Percentiles rank a stretch among this genome's conserved stretches.
Conservation (phyloP, 371 early-diverging fungal species). For the Rhizopus delemar region DNA sequence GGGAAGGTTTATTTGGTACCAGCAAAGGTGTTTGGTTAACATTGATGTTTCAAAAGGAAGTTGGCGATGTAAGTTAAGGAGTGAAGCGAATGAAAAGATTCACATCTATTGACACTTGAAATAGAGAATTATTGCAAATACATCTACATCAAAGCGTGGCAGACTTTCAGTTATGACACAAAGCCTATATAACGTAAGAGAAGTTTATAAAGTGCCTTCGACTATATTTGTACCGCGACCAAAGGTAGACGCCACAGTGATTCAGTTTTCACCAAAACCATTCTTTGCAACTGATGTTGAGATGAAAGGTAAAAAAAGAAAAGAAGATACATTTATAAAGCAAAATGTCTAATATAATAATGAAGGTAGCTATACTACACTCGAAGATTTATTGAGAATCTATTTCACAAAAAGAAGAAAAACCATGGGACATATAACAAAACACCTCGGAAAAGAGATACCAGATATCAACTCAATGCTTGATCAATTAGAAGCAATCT, state of each 20-base stretch:
- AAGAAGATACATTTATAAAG: neutral
- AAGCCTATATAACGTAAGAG: constrained; percentile 65
- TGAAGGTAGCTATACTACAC: constrained; percentile 20
- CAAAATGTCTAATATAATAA: neutral
- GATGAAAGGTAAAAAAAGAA: constrained; percentile 11
- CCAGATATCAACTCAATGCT: constrained; percentile 30
- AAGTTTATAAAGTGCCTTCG: constrained; percentile 64
- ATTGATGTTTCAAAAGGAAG: constrained; percentile 88
- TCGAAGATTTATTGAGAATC: constrained; percentile 69
- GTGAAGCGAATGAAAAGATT: neutral
- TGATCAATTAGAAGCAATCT: constrained; percentile 43
- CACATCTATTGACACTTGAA: constrained; percentile 6
- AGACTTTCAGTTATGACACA: constrained; percentile 78
- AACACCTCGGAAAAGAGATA: constrained; percentile 39
- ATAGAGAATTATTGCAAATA: constrained; percentile 65
- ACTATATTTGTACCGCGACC: constrained; percentile 75
- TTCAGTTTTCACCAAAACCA: constrained; percentile 62
- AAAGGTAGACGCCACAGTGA: constrained; percentile 75
- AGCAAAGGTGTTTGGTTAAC: constrained; percentile 62
- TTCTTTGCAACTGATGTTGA: constrained; percentile 15
- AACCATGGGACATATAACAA: constrained; percentile 67
- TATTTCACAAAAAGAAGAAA: constrained; percentile 76
- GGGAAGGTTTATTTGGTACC: constrained; percentile 64
- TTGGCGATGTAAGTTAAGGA: constrained; percentile 58
- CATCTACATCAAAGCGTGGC: constrained; percentile 59